phyloP scores from a whole-genome alignment of 345 rosid genomes.

The Triadica sebifera region DNA sequence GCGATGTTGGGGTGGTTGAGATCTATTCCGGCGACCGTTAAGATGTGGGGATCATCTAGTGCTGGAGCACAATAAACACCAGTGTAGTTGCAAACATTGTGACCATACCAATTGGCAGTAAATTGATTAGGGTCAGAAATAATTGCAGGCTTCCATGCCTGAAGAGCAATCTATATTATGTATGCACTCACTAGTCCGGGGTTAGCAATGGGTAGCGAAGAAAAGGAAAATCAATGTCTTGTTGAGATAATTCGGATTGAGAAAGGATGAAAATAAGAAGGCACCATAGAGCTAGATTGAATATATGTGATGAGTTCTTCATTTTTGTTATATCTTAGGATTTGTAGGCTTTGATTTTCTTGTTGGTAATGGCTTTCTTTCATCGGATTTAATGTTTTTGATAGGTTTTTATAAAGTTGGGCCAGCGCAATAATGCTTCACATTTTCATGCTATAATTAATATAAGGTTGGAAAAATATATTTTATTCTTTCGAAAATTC shows the following conservation, averaged over 20 bases:
- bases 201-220: slow-evolving; percentile 33
- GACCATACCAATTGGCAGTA: slow-evolving; percentile 77
- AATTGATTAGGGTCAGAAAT: slow-evolving; percentile 63
- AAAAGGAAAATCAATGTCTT: slow-evolving; percentile 8
- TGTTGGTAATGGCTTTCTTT: background rate
- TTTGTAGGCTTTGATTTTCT: background rate
- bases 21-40: slow-evolving; percentile 82
- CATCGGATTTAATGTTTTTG: background rate
- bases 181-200: slow-evolving; percentile 64
- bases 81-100: slow-evolving; percentile 83
- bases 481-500: too few relatives aligned
- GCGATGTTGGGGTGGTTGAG: slow-evolving; percentile 67
- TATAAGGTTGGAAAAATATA: too few relatives aligned
- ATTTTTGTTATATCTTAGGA: slow-evolving; percentile 6
- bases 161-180: slow-evolving; percentile 64
- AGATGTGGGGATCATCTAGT: slow-evolving; percentile 41
- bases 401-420: slow-evolving; percentile 2
- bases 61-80: slow-evolving; percentile 78
- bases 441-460: background rate
- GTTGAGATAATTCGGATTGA: slow-evolving; percentile 26
- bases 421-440: background rate
- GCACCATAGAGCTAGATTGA: slow-evolving; percentile 21
- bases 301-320: slow-evolving; percentile 16
- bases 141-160: slow-evolving; percentile 70
- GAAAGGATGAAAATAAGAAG: slow-evolving; percentile 18